Evolutionary conservation across 129 eudicot species (phyloP).

Genomic region (Flaveria trinervia): DNA sequence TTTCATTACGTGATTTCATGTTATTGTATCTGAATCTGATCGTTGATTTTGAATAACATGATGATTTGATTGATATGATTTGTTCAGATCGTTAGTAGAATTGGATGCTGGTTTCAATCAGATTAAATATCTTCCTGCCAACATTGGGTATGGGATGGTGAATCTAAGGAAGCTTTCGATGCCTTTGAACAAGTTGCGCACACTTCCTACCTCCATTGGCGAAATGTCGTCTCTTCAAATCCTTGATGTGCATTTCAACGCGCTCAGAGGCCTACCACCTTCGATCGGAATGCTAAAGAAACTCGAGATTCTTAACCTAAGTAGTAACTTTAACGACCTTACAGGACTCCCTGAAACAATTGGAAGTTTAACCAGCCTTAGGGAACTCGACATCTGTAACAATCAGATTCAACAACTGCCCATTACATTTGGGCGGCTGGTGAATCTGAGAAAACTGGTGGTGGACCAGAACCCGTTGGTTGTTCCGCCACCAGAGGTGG

Average conservation of each 20-base stretch:
- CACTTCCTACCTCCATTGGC: constrained; percentile 87
- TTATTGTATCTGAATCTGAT: no score
- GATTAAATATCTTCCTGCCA: constrained; percentile 74
- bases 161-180: constrained; percentile 57
- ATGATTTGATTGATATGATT: neutral
- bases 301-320: constrained; percentile 65
- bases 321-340: constrained; percentile 82
- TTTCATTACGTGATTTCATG: neutral
- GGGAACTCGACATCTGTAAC: constrained; percentile 85
- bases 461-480: constrained; percentile 74
- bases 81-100: constrained; percentile 70
- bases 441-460: constrained; percentile 52
- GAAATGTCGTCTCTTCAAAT: constrained; percentile 69
- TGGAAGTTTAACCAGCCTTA: constrained; percentile 64
- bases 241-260: constrained; percentile 81
- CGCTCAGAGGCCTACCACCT: constrained; percentile 79
- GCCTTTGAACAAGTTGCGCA: constrained; percentile 73
- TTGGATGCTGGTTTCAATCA: constrained; percentile 85
- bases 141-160: constrained; percentile 71
- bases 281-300: constrained; percentile 65
- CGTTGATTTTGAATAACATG: no score
- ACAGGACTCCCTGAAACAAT: constrained; percentile 70
- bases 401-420: constrained; percentile 85
- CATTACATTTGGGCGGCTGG: constrained; percentile 65
- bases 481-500: constrained; percentile 74